Conservation (phyloP, 768 basidiomycete genomes). For the Zangia roseola region DNA sequence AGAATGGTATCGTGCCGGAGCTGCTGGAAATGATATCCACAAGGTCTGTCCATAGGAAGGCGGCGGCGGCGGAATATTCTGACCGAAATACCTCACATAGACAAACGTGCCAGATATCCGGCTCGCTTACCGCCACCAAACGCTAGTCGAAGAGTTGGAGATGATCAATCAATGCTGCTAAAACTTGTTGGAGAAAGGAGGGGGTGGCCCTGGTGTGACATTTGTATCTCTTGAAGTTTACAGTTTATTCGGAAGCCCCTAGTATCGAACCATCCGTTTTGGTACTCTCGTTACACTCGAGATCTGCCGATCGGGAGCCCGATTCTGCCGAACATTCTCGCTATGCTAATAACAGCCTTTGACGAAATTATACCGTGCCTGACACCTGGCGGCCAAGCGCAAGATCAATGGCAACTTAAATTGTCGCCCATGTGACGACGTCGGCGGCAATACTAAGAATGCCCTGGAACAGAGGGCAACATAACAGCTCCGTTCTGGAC, state of each 20-base stretch:
- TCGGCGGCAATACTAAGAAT: background rate
- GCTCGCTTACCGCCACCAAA: constrained; percentile 87
- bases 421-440: background rate
- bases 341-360: too few species aligned
- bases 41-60: constrained; percentile 53
- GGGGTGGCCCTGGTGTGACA: background rate
- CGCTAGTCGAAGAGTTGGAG: constrained; percentile 80
- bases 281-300: too few species aligned
- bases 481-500: too few species aligned
- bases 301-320: too few species aligned
- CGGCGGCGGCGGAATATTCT: background rate
- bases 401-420: background rate
- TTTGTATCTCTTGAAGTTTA: background rate
- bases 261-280: too few species aligned
- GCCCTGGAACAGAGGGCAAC: too few species aligned
- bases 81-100: constrained; percentile 35
- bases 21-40: constrained; percentile 92
- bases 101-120: constrained; percentile 97
- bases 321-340: too few species aligned
- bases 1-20: constrained; percentile 90
- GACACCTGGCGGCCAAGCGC: background rate
- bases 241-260: background rate
- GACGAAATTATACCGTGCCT: background rate
- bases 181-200: background rate
- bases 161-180: constrained; percentile 52